Base-by-base conservation (phyloP, 2,329 filamentous ascomycete genomes). In the Colletotrichum aenigma region DNA sequence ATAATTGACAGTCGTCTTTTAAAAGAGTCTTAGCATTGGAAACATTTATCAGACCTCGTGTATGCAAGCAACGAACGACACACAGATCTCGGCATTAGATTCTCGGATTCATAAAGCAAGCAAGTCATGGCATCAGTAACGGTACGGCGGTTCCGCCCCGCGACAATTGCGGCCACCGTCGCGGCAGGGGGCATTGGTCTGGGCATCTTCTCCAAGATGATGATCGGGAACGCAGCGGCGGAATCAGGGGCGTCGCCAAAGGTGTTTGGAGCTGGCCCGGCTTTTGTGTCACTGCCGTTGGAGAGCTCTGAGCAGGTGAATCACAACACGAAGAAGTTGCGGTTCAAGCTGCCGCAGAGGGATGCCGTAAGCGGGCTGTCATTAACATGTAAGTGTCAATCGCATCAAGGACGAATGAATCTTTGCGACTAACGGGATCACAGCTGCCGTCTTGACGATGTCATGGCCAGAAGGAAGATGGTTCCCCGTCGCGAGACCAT, bases 301-400 rank as follows among this genome's bases (percentile, higher is more conserved):
- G 91, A 95, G 73, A 92, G 93, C 72, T 91, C 96, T 66, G 94
- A 98, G 86, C 86, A 89, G 60, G 86, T 98, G 87, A 98, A 95
- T 88, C 94, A 96, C 90, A 98, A 98, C 89, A 97, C 96, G 81
- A 98, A 98, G 92, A 93, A 91, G 80, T 90, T 98, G 83, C 93
- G 94, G 79, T 98, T 99, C 86, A 93, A 93, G 81, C 92, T 98
- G 55, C 95, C 95, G 13, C 94, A 97, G 84, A 89, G 92, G 77
- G 94, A 98, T 83, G 92, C 94, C 85, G 93, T 98, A 69, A 96
- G 95, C 76, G 97, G 97, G 56, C 88, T 99, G 74, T 87, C 91
- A 38, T 88, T 98, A 77, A 93, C 96, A 74, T 98, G 95, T 91
- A 95, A 95, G 61, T 86, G 98, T 83, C 96, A 98, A 92, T 89